Base-by-base conservation (phyloP, 2,329 filamentous ascomycete genomes). In the Ceratocystis papillata region DNA sequence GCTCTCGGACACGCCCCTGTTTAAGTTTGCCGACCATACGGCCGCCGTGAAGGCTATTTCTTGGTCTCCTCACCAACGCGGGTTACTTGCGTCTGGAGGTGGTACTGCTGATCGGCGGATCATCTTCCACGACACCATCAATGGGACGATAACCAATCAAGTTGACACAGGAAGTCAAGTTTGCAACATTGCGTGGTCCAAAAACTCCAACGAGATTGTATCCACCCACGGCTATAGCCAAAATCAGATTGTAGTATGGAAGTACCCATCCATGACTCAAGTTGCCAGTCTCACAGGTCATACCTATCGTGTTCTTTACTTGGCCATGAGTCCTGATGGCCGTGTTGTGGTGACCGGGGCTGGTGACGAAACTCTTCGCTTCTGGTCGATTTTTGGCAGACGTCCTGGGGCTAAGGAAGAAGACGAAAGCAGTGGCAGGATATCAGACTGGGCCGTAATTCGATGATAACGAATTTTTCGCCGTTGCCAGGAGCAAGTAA, bases 191-290 rank as follows among this genome's bases (percentile, higher is more conserved):
- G 89, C 92, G 3, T 99, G 95, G 92, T 94, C 88, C 20, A 96
- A 95, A 73, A 96, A 96, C 75, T 96, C 90, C 6, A 96, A 96
- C 74, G 94, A 99, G 76, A 91, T 99, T 67, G 93, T 99, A 65
- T 93, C 88, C 63, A 99, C 94, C 0, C 94, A 99, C 73, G 94
- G 94, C 5, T 99, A 96, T 78, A 93, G 88, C 71, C 94, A 99
- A 74, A 96, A 99, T 74, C 94, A 97, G 75, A 96, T 99, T 71
- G 93, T 97, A 46, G 90, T 99, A 65, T 99, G 94, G 94, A 99
- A 99, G 73, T 99, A 99, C 73, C 94, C 94, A 1, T 92, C 88
- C 70, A 97, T 99, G 94, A 90, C 90, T 62, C 94, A 97, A 74
- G 91, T 99, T 7, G 93, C 90, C 50, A 96, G 90, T 70, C 79